Evolutionary conservation across 768 basidiomycete species (phyloP), one percentile per base, ranked within the genome.

Genomic region (Tricholoma sp.): DNA sequence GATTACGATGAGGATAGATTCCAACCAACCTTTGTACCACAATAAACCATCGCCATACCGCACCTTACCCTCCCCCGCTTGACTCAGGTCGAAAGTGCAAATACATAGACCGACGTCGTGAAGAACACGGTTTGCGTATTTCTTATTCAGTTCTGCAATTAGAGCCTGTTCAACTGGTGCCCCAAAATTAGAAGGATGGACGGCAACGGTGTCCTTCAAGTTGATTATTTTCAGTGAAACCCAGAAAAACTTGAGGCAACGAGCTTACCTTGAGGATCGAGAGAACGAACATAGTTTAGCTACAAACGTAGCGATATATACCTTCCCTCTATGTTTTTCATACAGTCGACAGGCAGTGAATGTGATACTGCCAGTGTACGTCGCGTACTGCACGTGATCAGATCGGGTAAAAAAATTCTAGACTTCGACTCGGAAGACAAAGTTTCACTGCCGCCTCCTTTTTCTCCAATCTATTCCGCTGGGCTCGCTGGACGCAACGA

Each of bases 41-140:
- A 96, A 75, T 67, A 86, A 86, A 0, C 96, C 96, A 70, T 99
- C 96, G 0, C 96, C 95, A 64, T 95, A 97, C 34, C 94, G 80
- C 4, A 99, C 86, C 60, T 89, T 94, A 1, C 96, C 96, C 66
- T 98, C 94, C 1, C 92, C 88, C 1, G 85, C 89, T 61, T 92
- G 83, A 0, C 85, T 75, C 39, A 99, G 73, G 69, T 98, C 96
- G 59, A 94, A 97, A 0, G 94, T 83, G 58, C 87, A 91, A 53
- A 98, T 82, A 61, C 92, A 95, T 21, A 99, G 81, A 0, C 96
- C 96, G 56, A 96, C 86, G 56, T 94, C 89, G 65, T 94, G 91
- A 16, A 98, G 74, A 47, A 95, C 84, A 54, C 88, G 83, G 69
- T 98, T 98, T 4, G 96, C 90, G 62, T 96, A 98, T 72, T 97